Percentiles rank a stretch among this genome's conserved stretches.
These are phyloP conservation scores for Tilletia caries DNA, from an alignment of 1,284 basidiomycete genomes.

Conservation along the genomic window DNA sequence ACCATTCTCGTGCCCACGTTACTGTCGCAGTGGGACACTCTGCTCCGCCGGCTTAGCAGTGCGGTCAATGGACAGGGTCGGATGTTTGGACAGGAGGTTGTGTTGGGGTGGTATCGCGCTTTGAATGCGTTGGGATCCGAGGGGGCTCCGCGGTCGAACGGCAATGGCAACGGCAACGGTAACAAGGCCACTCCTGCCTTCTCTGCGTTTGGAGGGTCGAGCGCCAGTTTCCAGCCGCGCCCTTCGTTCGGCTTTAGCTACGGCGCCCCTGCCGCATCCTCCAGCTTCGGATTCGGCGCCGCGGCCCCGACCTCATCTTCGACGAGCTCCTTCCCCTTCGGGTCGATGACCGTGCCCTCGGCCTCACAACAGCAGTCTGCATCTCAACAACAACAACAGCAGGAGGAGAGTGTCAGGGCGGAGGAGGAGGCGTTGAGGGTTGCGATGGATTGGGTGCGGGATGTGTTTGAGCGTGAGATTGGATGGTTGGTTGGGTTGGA, in stretches of 20 bases:
- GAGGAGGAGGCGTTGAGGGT: constrained; percentile 31
- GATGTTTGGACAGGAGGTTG: constrained; percentile 47
- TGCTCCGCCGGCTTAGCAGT: constrained; percentile 31
- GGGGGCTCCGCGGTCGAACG: no score
- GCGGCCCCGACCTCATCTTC: background rate
- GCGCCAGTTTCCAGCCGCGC: constrained; percentile 8
- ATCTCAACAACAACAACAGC: background rate
- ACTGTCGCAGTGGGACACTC: constrained; percentile 41
- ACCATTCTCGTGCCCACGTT: constrained; percentile 38
- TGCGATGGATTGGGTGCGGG: constrained; percentile 34
- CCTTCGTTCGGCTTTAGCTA: constrained; percentile 10
- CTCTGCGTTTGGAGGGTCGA: background rate
- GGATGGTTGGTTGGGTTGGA: constrained; percentile 34
- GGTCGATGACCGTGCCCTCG: background rate
- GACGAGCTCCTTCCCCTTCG: background rate
- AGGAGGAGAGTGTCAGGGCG: constrained; percentile 12
- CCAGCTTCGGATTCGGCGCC: constrained; percentile 4
- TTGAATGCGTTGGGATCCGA: constrained; percentile 23
- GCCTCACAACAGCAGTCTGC: background rate
- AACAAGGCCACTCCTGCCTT: no score
- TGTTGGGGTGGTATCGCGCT: constrained; percentile 36
- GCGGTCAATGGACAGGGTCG: constrained; percentile 44
- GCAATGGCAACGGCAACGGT: background rate
- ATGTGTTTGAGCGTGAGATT: constrained; percentile 34
- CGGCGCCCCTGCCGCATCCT: background rate